Evolutionary conservation across 1,284 basidiomycete species (phyloP).

Genomic region (Trichosporon inkin): DNA sequence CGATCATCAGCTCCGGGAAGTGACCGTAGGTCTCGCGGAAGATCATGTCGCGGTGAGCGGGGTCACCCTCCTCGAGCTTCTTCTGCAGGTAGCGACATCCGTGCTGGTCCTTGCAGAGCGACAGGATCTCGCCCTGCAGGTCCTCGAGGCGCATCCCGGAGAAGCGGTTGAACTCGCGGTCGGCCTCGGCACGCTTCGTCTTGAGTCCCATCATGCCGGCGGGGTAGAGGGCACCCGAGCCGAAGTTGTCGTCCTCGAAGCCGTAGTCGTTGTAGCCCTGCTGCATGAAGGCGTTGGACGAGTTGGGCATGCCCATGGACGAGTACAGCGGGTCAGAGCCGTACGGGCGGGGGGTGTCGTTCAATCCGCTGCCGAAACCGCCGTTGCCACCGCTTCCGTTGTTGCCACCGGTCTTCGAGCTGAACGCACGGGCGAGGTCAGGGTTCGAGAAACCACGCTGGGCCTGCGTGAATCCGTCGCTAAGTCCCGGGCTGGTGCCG

Average conservation of each 20-base stretch:
- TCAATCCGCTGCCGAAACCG: constrained; percentile 45
- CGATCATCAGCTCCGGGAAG: constrained; percentile 98
- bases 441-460: constrained; percentile 51
- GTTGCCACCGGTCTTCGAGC: constrained; percentile 69
- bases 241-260: constrained; percentile 60
- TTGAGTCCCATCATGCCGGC: constrained; percentile 78
- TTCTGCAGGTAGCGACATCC: constrained; percentile 98
- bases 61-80: constrained; percentile 93
- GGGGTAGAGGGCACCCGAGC: constrained; percentile 72
- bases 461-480: constrained; percentile 39
- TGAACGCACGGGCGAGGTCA: constrained; percentile 55
- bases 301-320: constrained; percentile 30
- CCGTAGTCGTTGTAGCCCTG: constrained; percentile 62
- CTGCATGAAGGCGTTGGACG: constrained; percentile 45
- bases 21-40: constrained; percentile 97
- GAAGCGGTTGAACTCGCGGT: constrained; percentile 91
- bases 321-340: constrained; percentile 46
- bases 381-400: constrained; percentile 1
- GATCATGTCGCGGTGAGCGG: constrained; percentile 97
- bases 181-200: constrained; percentile 87
- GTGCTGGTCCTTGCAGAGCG: constrained; percentile 97
- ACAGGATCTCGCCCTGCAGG: constrained; percentile 86
- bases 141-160: constrained; percentile 93
- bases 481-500: constrained; percentile 33
- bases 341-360: constrained; percentile 37